Percentiles rank a stretch among this genome's conserved stretches.
Evolutionary conservation across 176 grass and related monocot genomes (phyloP).

Genomic region (Raddia guianensis): DNA sequence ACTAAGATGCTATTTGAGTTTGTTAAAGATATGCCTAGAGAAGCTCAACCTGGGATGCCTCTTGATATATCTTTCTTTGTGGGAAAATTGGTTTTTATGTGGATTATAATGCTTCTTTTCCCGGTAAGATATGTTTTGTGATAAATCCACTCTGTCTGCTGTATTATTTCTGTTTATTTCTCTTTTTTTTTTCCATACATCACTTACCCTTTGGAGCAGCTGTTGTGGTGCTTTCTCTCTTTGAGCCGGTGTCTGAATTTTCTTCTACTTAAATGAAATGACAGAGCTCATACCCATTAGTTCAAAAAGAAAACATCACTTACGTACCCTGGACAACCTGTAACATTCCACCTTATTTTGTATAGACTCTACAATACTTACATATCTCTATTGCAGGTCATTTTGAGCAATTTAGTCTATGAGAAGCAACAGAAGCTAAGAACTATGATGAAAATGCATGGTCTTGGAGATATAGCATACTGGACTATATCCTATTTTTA

Average conservation of each 20-base stretch:
- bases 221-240: too few species aligned
- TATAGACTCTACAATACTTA: constrained; percentile 8
- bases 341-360: not conserved
- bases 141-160: not conserved
- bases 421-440: constrained; percentile 88
- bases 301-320: not conserved
- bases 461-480: constrained; percentile 67
- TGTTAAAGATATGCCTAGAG: constrained; percentile 61
- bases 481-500: constrained; percentile 78
- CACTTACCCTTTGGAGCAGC: too few species aligned
- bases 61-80: constrained; percentile 40
- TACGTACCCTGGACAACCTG: not conserved
- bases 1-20: constrained; percentile 50
- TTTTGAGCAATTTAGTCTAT: constrained; percentile 62
- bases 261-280: too few species aligned
- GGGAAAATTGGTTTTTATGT: constrained; percentile 45
- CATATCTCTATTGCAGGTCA: constrained; percentile 49
- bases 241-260: too few species aligned
- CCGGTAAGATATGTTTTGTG: constrained; percentile 36
- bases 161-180: not conserved
- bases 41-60: not conserved
- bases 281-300: not conserved
- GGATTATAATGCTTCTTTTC: constrained; percentile 50
- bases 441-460: constrained; percentile 92
- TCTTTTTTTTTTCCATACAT: not conserved